These are phyloP conservation scores for Fusarium mangiferae DNA, from an alignment of 2,329 filamentous ascomycete species.

Conservation along the genomic window DNA sequence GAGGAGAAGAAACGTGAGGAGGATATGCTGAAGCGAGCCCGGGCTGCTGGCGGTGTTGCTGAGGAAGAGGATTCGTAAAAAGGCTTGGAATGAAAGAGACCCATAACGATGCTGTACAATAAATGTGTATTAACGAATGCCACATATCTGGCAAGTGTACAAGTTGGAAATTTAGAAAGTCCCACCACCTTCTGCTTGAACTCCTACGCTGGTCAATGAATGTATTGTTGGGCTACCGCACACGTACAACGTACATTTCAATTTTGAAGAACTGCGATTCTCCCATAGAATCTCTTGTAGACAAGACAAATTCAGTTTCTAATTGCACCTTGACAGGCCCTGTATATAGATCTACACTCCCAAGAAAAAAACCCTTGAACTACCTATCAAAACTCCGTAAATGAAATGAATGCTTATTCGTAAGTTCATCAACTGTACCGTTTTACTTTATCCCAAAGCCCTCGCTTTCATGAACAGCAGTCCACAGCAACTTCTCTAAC, in stretches of 20 bases:
- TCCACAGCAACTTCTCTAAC: constrained; percentile 80
- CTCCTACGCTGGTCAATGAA: background rate
- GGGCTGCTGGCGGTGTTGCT: constrained; percentile 51
- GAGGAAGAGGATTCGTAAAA: constrained; percentile 48
- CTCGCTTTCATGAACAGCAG: constrained; percentile 88
- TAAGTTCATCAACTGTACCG: constrained; percentile 30
- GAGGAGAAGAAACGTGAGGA: constrained; percentile 71
- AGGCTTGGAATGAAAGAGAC: background rate
- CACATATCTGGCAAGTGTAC: constrained; percentile 43
- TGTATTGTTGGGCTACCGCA: background rate
- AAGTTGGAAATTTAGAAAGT: constrained; percentile 39
- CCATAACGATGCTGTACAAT: constrained; percentile 43
- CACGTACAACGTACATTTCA: background rate
- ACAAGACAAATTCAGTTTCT: background rate
- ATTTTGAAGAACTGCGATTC: background rate
- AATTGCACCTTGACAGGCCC: background rate
- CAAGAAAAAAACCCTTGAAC: background rate
- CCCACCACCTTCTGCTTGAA: constrained; percentile 7
- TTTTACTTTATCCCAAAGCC: constrained; percentile 87
- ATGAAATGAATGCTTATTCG: constrained; percentile 26
- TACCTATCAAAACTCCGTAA: constrained; percentile 33
- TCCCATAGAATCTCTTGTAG: background rate
- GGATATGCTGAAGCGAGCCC: constrained; percentile 57
- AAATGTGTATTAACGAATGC: constrained; percentile 44
- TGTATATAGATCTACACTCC: constrained; percentile 24